A percentile compares a stretch with the other conserved stretches of the same genome.
Conservation (phyloP, 2,329 filamentous ascomycete genomes). For the Trichoderma sp. region DNA sequence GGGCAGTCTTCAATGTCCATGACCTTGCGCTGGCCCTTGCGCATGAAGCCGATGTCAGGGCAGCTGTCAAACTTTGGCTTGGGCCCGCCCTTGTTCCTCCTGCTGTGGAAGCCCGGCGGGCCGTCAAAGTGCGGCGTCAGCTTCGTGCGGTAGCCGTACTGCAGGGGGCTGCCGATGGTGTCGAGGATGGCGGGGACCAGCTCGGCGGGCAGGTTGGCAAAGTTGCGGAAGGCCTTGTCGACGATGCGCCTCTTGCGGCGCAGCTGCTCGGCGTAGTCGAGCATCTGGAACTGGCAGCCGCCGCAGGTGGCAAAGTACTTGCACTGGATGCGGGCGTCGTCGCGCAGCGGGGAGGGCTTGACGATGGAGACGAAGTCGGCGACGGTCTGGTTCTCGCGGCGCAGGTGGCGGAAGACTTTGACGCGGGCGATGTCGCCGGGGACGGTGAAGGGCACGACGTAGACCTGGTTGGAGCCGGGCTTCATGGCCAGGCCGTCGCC, state of each 20-base stretch:
- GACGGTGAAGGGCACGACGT: conserved; percentile 84
- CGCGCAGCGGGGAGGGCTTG: conserved; percentile 72
- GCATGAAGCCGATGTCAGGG: conserved; percentile 87
- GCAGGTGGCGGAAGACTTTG: conserved; percentile 76
- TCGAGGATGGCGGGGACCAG: conserved; percentile 76
- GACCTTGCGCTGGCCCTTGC: conserved; percentile 77
- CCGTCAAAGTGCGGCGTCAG: conserved; percentile 94
- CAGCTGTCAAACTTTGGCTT: conserved; percentile 58
- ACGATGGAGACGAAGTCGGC: conserved; percentile 82
- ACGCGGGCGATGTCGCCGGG: conserved; percentile 81
- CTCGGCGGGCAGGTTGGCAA: conserved; percentile 78
- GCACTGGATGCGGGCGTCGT: conserved; percentile 77
- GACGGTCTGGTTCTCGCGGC: conserved; percentile 68
- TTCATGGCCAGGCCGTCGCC: conserved; percentile 85
- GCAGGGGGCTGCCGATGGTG: conserved; percentile 86
- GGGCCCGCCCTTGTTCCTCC: conserved; percentile 56
- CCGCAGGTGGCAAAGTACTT: conserved; percentile 86
- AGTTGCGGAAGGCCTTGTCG: conserved; percentile 89
- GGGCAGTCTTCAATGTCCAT: conserved; percentile 98
- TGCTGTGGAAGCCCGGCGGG: conserved; percentile 61
- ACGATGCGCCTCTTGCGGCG: conserved; percentile 82
- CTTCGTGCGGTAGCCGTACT: conserved; percentile 95
- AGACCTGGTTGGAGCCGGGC: conserved; percentile 67
- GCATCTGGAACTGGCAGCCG: conserved; percentile 97
- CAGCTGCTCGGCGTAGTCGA: conserved; percentile 85